Conservation (phyloP, 1,139 yeast genomes). For the Saccharomyces uvarum region DNA sequence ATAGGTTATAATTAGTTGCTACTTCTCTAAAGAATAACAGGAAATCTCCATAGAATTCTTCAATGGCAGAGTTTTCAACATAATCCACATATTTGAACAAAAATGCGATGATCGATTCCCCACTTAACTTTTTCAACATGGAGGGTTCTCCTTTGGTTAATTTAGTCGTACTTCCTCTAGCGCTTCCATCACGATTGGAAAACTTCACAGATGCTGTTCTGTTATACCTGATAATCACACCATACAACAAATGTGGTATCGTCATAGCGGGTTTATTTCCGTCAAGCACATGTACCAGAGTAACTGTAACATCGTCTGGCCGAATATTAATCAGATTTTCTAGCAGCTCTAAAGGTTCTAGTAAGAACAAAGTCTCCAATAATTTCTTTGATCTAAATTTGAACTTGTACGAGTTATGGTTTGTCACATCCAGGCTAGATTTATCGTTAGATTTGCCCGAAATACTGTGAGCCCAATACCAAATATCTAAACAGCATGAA, state of each 20-base stretch:
- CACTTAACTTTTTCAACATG: conserved; percentile 16
- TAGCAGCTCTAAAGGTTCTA: conserved; percentile 69
- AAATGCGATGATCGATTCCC: conserved; percentile 18
- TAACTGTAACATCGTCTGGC: conserved; percentile 16
- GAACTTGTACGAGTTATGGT: conserved; percentile 53
- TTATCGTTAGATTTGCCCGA: conserved; percentile 63
- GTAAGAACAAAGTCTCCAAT: conserved; percentile 56
- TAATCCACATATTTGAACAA: conserved; percentile 49
- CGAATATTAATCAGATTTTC: conserved; percentile 48
- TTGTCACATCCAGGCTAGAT: conserved; percentile 20
- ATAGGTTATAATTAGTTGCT: conserved; percentile 41
- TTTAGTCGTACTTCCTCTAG: conserved; percentile 8
- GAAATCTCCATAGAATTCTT: conserved; percentile 62
- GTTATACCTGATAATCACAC: conserved; percentile 43
- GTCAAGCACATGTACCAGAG: conserved; percentile 56
- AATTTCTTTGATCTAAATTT: conserved; percentile 66
- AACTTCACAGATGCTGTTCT: conserved; percentile 24
- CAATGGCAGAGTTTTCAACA: conserved; percentile 66
- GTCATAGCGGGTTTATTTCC: conserved; percentile 77
- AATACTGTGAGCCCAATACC: conserved; percentile 67
- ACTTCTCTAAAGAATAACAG: conserved; percentile 55
- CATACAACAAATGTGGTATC: conserved; percentile 56
- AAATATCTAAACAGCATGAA: conserved; percentile 48
- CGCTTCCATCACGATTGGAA: conserved; percentile 1
- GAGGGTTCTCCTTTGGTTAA: conserved; percentile 28